phyloP scores from a whole-genome alignment of 2,329 filamentous ascomycete species.

The Monilinia polystroma region DNA sequence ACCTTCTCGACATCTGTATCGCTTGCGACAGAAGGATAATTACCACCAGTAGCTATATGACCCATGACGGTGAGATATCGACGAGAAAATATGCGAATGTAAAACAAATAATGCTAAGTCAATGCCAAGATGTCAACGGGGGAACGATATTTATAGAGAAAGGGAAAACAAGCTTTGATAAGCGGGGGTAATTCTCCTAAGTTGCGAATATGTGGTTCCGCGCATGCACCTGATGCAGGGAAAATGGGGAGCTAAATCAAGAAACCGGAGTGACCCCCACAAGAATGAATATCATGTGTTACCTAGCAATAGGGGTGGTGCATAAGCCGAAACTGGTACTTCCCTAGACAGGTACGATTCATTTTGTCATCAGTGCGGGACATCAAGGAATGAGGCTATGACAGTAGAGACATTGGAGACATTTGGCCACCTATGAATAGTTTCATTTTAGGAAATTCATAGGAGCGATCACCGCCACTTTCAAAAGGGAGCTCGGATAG shows the following conservation, averaged over 20 bases:
- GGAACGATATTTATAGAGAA: conserved; percentile 13
- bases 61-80: neutral
- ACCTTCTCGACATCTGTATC: conserved; percentile 15
- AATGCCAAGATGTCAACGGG: neutral
- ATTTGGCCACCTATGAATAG: no score
- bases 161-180: neutral
- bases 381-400: no score
- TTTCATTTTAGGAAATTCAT: no score
- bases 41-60: neutral
- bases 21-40: neutral
- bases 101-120: neutral
- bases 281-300: no score
- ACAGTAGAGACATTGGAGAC: no score
- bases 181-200: neutral
- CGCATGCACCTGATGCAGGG: neutral
- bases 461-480: no score
- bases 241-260: neutral
- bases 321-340: no score
- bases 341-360: no score
- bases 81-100: neutral
- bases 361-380: no score
- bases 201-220: neutral
- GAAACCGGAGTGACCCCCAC: no score
- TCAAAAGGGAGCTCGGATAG: no score
- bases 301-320: no score